These are phyloP conservation scores for Balansia obtecta DNA, from an alignment of 2,329 filamentous ascomycete species.

Conservation along the genomic window DNA sequence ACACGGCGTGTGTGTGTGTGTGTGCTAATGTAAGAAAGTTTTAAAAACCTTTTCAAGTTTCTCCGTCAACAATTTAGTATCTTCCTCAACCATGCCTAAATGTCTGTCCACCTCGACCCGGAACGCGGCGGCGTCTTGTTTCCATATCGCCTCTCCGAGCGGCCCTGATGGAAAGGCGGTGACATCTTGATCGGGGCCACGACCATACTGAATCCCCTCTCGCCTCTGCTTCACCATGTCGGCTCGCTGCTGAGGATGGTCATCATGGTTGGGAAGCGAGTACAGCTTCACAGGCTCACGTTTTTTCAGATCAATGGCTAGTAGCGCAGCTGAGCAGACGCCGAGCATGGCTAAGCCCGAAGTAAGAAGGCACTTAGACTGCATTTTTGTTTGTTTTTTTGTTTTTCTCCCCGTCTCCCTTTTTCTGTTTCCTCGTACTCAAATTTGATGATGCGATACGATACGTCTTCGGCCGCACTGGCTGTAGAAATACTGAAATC, in stretches of 20 bases:
- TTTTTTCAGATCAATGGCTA: not conserved
- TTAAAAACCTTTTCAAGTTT: not conserved
- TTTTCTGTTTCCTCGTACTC: no score
- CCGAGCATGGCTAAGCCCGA: not conserved
- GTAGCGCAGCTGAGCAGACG: no score
- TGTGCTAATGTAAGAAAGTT: no score
- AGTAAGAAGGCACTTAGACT: not conserved
- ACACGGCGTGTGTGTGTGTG: not conserved
- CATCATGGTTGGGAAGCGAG: not conserved
- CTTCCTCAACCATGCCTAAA: not conserved
- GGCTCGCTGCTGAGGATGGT: not conserved
- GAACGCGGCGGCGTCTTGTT: not conserved
- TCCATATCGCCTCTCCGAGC: constrained; percentile 1
- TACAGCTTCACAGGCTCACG: not conserved
- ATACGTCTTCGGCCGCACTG: no score
- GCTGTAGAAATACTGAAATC: no score
- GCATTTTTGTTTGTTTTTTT: no score
- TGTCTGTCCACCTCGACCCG: not conserved
- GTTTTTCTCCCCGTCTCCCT: no score
- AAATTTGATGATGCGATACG: no score
- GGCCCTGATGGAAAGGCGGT: constrained; percentile 2
- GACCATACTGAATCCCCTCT: constrained; percentile 1
- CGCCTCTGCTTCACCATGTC: not conserved
- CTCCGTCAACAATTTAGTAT: not conserved
- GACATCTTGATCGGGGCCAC: not conserved